These are phyloP conservation scores for Phytophthora capsici DNA, from an alignment of 352 stramenopile species.

Conservation along the genomic window DNA sequence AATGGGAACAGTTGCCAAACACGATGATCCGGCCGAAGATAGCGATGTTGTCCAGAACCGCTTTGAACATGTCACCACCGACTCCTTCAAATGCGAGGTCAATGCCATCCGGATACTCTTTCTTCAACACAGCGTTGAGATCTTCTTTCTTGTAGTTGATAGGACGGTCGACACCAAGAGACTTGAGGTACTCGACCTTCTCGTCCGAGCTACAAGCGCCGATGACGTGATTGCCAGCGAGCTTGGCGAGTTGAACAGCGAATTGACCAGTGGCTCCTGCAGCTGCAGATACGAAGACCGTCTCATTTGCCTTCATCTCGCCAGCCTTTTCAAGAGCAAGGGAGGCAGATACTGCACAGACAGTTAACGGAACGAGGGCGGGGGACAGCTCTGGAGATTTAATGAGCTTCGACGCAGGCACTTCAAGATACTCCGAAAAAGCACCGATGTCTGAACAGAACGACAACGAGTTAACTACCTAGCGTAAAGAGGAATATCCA, in stretches of 20 bases:
- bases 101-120: constrained; percentile 42
- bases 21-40: constrained; percentile 25
- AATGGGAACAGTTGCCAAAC: constrained; percentile 30
- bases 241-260: constrained; percentile 24
- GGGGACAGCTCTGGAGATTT: constrained; percentile 28
- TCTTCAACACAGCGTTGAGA: constrained; percentile 37
- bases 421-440: constrained; percentile 59
- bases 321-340: constrained; percentile 27
- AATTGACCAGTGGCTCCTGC: constrained; percentile 25
- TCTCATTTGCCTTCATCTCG: constrained; percentile 30
- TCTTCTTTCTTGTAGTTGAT: constrained; percentile 74
- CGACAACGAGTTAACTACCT: neutral
- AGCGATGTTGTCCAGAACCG: constrained; percentile 25
- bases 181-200: constrained; percentile 27
- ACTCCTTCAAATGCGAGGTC: constrained; percentile 44
- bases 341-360: constrained; percentile 47
- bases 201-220: constrained; percentile 25
- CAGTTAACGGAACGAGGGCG: constrained; percentile 41
- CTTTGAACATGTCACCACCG: constrained; percentile 27
- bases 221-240: constrained; percentile 32
- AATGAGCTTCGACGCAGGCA: constrained; percentile 36
- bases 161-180: constrained; percentile 49
- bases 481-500: neutral
- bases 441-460: constrained; percentile 38
- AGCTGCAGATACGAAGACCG: constrained; percentile 23